Evolutionary conservation across 108 stramenopile genomes (phyloP).

Genomic region (Stephanodiscus triporus): DNA sequence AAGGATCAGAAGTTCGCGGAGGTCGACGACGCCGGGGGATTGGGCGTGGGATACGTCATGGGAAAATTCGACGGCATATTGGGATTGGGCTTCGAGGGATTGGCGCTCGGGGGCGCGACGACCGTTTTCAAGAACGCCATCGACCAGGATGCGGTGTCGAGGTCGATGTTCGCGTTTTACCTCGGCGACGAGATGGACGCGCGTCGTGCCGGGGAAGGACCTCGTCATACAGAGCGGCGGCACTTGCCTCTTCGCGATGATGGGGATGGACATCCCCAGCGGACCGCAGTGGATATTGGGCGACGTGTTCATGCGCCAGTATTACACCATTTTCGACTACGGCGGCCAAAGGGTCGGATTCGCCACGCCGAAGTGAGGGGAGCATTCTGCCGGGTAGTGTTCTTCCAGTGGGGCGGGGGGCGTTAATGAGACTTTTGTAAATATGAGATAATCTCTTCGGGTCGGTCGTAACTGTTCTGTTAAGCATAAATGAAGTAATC

Average conservation of each 20-base stretch:
- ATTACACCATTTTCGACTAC: constrained; percentile 95
- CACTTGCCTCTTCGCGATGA: constrained; percentile 94
- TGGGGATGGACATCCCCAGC: constrained; percentile 92
- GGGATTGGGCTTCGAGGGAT: constrained; percentile 94
- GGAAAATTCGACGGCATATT: constrained; percentile 99
- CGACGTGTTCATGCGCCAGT: constrained; percentile 96
- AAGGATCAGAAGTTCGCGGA: constrained; percentile 81
- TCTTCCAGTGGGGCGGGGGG: too few relatives aligned
- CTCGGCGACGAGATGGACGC: constrained; percentile 89
- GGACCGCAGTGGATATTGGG: constrained; percentile 96
- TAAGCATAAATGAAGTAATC: too few relatives aligned
- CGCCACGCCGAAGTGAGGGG: constrained; percentile 58
- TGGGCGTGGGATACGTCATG: constrained; percentile 93
- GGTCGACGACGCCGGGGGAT: constrained; percentile 94
- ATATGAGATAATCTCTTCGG: too few relatives aligned
- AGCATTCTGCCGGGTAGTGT: too few relatives aligned
- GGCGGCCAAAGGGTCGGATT: constrained; percentile 84
- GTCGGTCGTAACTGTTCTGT: too few relatives aligned
- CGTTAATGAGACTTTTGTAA: too few relatives aligned
- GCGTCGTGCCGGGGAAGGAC: constrained; percentile 77
- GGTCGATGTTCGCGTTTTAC: constrained; percentile 95
- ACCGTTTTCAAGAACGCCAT: constrained; percentile 96
- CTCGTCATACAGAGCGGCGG: constrained; percentile 87
- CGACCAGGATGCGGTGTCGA: constrained; percentile 72
- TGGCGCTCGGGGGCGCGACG: constrained; percentile 83